These are phyloP conservation scores for Epichloe gansuensis DNA, from an alignment of 2,329 filamentous ascomycete genomes.

Conservation along the genomic window DNA sequence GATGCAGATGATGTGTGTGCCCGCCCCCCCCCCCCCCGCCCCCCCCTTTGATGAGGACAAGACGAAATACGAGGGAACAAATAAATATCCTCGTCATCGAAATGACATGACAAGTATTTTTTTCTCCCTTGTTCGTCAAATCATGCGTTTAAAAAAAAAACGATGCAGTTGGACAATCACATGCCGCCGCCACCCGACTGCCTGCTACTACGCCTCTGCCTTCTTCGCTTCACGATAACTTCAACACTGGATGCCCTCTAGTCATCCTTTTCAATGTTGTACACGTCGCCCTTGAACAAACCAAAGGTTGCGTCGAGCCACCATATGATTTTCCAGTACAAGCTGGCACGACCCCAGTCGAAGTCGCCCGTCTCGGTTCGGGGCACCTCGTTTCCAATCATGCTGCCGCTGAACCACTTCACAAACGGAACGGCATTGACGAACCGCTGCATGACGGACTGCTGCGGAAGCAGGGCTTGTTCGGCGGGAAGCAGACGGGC, in stretches of 20 bases:
- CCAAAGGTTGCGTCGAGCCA: conserved; percentile 46
- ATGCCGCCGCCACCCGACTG: background rate
- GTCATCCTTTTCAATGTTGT: conserved; percentile 45
- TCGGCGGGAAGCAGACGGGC: conserved; percentile 54
- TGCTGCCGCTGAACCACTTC: conserved; percentile 56
- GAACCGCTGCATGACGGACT: conserved; percentile 49
- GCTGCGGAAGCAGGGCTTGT: conserved; percentile 57
- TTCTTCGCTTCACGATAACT: background rate
- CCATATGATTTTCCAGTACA: conserved; percentile 57
- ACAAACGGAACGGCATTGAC: conserved; percentile 55
- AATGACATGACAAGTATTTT: too few relatives aligned
- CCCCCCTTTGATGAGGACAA: too few relatives aligned
- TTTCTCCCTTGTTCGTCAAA: too few relatives aligned
- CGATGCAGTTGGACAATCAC: background rate
- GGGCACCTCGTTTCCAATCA: conserved; percentile 67
- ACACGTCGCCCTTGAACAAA: conserved; percentile 46
- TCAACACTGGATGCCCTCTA: conserved; percentile 14
- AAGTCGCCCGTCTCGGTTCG: conserved; percentile 62
- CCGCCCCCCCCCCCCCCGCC: too few relatives aligned
- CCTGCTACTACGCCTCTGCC: background rate
- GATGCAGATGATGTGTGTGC: too few relatives aligned
- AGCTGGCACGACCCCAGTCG: conserved; percentile 55
- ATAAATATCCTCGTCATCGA: too few relatives aligned
- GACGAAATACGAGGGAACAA: too few relatives aligned
- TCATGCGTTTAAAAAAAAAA: too few relatives aligned